Evolutionary conservation across 164 flowering plant genomes (phyloP), one percentile per base, ranked within the genome.

Genomic region (Piper longum): DNA sequence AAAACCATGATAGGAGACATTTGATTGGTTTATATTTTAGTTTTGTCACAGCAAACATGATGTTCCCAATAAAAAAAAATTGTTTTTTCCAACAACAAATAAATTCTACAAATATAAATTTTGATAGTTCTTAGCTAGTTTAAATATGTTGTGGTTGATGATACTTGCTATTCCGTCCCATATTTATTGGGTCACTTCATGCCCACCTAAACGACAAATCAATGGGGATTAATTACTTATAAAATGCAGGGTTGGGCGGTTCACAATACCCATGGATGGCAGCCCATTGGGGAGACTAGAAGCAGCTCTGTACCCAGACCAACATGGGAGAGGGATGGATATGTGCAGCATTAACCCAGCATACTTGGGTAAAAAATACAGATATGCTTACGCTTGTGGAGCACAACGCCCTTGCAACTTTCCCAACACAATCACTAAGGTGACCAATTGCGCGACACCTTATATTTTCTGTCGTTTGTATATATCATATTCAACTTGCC

Each of bases 351-450:
- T 93, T 41, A 90, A 93, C 72, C 96, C 92, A 17, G 74, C 71
- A 56, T 82, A 76, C 74, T 60, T 87, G 58, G 99, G 97, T 62
- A 77, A 77, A 70, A 76, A 81, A 58, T 93, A 93, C 66, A 75
- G 99, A 74, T 93, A 85, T 70, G 89, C 89, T 45, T 90, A 93
- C 71, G 97, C 97, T 44, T 88, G 93, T 71, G 99, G 99, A 7
- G 99, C 97, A 8, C 67, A 74, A 48, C 86, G 99, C 57, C 99
- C 99, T 12, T 90, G 97, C 69, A 83, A 93, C 71, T 93, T 93
- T 75, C 97, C 96, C 70, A 93, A 93, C 80, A 84, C 99, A 64
- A 76, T 93, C 74, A 88, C 97, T 26, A 93, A 93, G 87, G 99
- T 87, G 77, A 12, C 4, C 17, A 56, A 56, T 13, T 16, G 14